Evolutionary conservation across 768 basidiomycete genomes (phyloP).

Genomic region (Tephrocybe sp.): DNA sequence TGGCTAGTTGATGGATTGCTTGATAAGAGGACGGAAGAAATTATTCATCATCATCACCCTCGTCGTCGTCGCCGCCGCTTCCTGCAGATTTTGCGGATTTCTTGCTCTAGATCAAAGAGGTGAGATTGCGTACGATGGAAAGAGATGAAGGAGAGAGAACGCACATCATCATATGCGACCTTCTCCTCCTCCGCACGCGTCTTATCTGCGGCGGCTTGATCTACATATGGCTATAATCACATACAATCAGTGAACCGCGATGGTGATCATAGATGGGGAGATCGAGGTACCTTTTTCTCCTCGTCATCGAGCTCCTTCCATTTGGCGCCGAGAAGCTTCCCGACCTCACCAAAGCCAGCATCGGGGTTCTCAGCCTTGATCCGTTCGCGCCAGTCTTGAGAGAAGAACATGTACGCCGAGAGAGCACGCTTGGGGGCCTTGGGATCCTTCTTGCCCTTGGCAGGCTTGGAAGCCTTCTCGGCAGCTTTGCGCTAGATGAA

Average conservation of each 20-base stretch:
- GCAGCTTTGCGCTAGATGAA: slow-evolving; percentile 69
- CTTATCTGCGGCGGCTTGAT: slow-evolving; percentile 88
- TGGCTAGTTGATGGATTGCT: not conserved
- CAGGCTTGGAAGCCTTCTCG: slow-evolving; percentile 65
- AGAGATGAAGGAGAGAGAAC: slow-evolving; percentile 13
- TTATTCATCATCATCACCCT: slow-evolving; percentile 34
- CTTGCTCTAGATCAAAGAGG: slow-evolving; percentile 17
- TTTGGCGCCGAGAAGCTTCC: slow-evolving; percentile 92
- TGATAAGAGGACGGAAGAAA: not conserved
- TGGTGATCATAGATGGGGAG: slow-evolving; percentile 4
- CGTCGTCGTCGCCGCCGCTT: slow-evolving; percentile 31
- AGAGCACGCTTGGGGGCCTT: slow-evolving; percentile 90
- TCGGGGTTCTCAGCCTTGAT: slow-evolving; percentile 97
- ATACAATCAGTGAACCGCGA: not conserved
- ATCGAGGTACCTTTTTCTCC: slow-evolving; percentile 86
- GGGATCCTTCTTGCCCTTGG: slow-evolving; percentile 73
- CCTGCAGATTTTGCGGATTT: slow-evolving; percentile 27
- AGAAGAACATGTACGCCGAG: slow-evolving; percentile 99
- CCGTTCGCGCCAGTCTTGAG: slow-evolving; percentile 91
- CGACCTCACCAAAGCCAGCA: slow-evolving; percentile 91
- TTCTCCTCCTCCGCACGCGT: slow-evolving; percentile 83
- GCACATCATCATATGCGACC: slow-evolving; percentile 48
- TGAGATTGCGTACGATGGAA: not conserved
- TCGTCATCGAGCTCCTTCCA: slow-evolving; percentile 94
- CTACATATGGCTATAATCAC: slow-evolving; percentile 73